Conservation (phyloP, 192 early-diverging fungal genomes). For the Podila horticola region DNA sequence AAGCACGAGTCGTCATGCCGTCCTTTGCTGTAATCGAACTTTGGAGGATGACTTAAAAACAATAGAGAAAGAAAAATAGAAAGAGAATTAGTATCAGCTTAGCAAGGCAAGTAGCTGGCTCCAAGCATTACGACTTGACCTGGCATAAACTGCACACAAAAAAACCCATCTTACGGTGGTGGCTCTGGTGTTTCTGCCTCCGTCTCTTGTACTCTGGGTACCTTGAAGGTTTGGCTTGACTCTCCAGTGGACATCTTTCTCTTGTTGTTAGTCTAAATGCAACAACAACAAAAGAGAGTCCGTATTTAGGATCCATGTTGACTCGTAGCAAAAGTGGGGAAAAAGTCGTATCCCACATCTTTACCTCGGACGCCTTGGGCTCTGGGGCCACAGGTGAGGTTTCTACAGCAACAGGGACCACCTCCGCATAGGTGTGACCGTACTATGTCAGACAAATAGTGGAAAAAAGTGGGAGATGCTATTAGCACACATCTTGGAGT, state of each 20-base stretch:
- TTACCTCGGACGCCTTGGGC: neutral
- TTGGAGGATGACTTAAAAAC: neutral
- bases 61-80: neutral
- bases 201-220: slow-evolving; percentile 4
- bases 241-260: slow-evolving; percentile 21
- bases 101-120: no score
- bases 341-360: neutral
- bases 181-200: neutral
- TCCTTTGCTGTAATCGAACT: slow-evolving; percentile 23
- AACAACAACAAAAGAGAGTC: neutral
- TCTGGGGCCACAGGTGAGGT: neutral
- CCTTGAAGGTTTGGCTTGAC: neutral
- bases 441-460: neutral
- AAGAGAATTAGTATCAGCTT: neutral
- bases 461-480: no score
- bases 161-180: neutral
- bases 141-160: neutral
- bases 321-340: no score
- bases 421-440: neutral
- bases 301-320: neutral
- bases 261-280: slow-evolving; percentile 12
- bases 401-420: neutral
- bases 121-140: neutral
- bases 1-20: slow-evolving; percentile 40
- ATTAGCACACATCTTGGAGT: no score